phyloP scores from a whole-genome alignment of 208 protist species.

The Leptomonas seymouri region DNA sequence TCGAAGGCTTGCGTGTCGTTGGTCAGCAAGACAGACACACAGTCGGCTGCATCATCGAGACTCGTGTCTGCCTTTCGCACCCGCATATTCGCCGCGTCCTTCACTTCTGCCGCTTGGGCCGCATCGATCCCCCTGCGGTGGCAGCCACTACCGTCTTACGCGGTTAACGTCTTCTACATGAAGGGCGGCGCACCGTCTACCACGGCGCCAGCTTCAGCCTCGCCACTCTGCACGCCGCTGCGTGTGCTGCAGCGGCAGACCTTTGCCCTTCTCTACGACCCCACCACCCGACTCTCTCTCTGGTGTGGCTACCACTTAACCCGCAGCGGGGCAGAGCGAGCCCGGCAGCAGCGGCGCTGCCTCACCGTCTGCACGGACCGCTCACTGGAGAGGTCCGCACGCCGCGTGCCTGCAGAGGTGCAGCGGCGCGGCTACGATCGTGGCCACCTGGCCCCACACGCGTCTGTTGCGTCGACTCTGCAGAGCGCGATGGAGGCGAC shows the following conservation, averaged over 20 bases:
- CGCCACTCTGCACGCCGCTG: slow-evolving; percentile 4
- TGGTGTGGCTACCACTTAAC: slow-evolving; percentile 63
- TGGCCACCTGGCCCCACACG: slow-evolving; percentile 74
- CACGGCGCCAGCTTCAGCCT: background rate
- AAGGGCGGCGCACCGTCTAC: no score
- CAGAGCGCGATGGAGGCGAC: slow-evolving; percentile 48
- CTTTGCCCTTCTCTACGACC: slow-evolving; percentile 59
- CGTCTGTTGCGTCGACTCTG: slow-evolving; percentile 41
- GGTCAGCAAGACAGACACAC: no score
- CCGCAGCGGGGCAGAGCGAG: slow-evolving; percentile 16
- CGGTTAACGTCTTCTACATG: slow-evolving; percentile 17
- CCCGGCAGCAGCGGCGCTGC: slow-evolving; percentile 33
- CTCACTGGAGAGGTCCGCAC: slow-evolving; percentile 31
- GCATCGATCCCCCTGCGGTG: slow-evolving; percentile 3
- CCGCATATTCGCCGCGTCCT: background rate
- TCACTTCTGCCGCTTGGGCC: background rate
- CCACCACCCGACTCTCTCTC: slow-evolving; percentile 34
- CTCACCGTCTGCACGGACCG: slow-evolving; percentile 41
- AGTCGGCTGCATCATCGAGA: no score
- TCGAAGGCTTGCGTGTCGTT: no score
- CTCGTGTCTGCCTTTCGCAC: background rate
- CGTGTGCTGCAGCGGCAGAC: slow-evolving; percentile 40
- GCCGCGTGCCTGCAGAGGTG: slow-evolving; percentile 27
- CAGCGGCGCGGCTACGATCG: slow-evolving; percentile 40
- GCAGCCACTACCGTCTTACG: slow-evolving; percentile 1